These are phyloP conservation scores for Arachnopeziza araneosa DNA, from an alignment of 2,329 filamentous ascomycete genomes.

Conservation along the genomic window DNA sequence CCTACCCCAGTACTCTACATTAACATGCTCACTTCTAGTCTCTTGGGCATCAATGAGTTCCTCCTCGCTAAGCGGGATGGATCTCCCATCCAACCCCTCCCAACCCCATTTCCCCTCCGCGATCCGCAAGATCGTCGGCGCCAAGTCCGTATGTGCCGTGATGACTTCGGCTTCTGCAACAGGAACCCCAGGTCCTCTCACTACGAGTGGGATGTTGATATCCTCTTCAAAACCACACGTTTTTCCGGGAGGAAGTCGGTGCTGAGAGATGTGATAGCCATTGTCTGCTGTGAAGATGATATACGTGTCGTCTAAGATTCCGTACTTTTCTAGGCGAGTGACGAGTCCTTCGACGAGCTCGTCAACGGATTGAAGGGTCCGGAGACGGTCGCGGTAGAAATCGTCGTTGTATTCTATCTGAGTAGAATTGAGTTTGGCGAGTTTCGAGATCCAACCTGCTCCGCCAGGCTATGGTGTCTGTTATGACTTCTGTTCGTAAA, in stretches of 20 bases:
- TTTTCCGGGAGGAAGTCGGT: constrained; percentile 46
- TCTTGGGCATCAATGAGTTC: constrained; percentile 14
- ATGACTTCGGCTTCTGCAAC: constrained; percentile 38
- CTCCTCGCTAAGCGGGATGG: constrained; percentile 34
- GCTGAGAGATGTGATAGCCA: constrained; percentile 47
- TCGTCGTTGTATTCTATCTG: constrained; percentile 43
- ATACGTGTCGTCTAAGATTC: constrained; percentile 43
- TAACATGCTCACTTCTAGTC: constrained; percentile 41
- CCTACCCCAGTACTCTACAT: constrained; percentile 41
- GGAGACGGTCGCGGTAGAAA: constrained; percentile 47
- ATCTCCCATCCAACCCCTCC: constrained; percentile 41
- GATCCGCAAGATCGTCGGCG: constrained; percentile 42
- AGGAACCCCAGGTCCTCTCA: constrained; percentile 52
- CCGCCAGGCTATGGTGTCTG: constrained; percentile 32
- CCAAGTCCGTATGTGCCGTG: constrained; percentile 49
- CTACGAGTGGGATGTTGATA: constrained; percentile 47
- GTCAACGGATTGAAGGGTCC: constrained; percentile 48
- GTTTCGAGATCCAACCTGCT: constrained; percentile 42
- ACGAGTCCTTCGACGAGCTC: constrained; percentile 47
- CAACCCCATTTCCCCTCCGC: constrained; percentile 32
- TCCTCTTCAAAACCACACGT: constrained; percentile 46
- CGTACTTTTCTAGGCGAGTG: constrained; percentile 34
- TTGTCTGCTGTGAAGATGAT: constrained; percentile 55
- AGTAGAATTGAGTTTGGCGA: constrained; percentile 37
- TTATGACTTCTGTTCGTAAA: background rate